These are phyloP conservation scores for Cutaneotrichosporon dermatis DNA, from an alignment of 1,284 basidiomycete species.

Conservation along the genomic window DNA sequence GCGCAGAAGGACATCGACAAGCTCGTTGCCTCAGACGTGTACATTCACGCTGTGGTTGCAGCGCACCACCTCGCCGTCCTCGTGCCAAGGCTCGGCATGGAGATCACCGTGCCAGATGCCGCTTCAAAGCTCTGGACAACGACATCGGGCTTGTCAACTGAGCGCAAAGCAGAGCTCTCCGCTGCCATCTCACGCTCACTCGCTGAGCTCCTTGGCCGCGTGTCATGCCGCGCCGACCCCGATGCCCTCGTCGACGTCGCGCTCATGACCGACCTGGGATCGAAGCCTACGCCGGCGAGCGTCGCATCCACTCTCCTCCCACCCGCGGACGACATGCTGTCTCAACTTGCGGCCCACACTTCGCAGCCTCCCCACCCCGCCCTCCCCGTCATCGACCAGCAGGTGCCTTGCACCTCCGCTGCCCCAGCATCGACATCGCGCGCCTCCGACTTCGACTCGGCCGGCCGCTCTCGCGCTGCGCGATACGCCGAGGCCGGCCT, in stretches of 20 bases:
- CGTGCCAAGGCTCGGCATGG: slow-evolving; percentile 23
- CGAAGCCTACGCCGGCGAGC: slow-evolving; percentile 12
- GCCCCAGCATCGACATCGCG: slow-evolving; percentile 4
- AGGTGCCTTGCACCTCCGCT: slow-evolving; percentile 34
- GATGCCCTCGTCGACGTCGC: slow-evolving; percentile 37
- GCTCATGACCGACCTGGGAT: slow-evolving; percentile 25
- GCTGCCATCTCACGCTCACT: slow-evolving; percentile 25
- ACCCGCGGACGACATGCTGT: slow-evolving; percentile 12
- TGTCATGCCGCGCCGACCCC: slow-evolving; percentile 31
- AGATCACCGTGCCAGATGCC: neutral
- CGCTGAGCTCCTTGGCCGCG: slow-evolving; percentile 22
- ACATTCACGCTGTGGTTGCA: slow-evolving; percentile 30
- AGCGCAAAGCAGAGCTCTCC: slow-evolving; percentile 18
- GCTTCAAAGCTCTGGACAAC: slow-evolving; percentile 24
- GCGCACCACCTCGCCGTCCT: slow-evolving; percentile 38
- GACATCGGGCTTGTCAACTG: slow-evolving; percentile 7
- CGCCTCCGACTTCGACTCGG: slow-evolving; percentile 47
- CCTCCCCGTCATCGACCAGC: slow-evolving; percentile 60
- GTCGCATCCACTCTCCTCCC: slow-evolving; percentile 29
- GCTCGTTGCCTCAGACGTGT: slow-evolving; percentile 30
- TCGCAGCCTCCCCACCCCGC: slow-evolving; percentile 56
- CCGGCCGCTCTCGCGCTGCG: slow-evolving; percentile 55
- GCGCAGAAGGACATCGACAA: slow-evolving; percentile 23
- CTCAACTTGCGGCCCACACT: slow-evolving; percentile 22
- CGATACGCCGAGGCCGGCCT: slow-evolving; percentile 62